A percentile compares a stretch with the other conserved stretches of the same genome.
These are phyloP conservation scores for Magnolia officinalis DNA, from an alignment of 164 flowering plant genomes.

Conservation along the genomic window DNA sequence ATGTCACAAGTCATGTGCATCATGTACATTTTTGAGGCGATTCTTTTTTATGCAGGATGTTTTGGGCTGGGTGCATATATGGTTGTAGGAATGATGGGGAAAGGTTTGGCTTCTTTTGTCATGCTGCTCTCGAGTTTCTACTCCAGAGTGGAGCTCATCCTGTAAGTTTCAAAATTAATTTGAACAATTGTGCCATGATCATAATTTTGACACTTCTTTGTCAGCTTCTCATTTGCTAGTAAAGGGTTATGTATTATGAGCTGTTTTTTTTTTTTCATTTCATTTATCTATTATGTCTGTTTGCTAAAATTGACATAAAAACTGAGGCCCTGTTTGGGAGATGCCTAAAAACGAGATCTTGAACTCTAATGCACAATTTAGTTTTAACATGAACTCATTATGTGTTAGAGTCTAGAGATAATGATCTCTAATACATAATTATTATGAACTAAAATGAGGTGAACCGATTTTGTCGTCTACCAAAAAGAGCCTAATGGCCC, in stretches of 20 bases:
- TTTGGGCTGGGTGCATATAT: slow-evolving; percentile 73
- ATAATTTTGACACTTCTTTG: slow-evolving; percentile 2
- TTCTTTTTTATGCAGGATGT: slow-evolving; percentile 44
- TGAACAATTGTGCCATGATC: not conserved
- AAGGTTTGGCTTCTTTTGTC: slow-evolving; percentile 92
- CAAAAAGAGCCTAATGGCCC: too few species aligned
- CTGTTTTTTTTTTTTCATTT: not conserved
- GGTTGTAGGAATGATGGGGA: slow-evolving; percentile 83
- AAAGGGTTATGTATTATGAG: not conserved
- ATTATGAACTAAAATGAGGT: too few species aligned
- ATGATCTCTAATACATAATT: too few species aligned
- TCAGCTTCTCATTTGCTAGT: not conserved
- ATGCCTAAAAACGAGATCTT: too few species aligned
- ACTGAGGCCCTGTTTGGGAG: too few species aligned
- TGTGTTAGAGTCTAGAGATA: too few species aligned
- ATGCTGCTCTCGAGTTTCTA: slow-evolving; percentile 90
- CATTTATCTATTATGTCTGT: too few species aligned
- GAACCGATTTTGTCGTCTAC: too few species aligned
- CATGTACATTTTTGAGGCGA: not conserved
- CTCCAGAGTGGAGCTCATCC: slow-evolving; percentile 86
- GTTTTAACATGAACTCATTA: too few species aligned
- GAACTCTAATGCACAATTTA: too few species aligned
- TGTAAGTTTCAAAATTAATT: slow-evolving; percentile 41
- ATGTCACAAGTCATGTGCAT: too few species aligned
- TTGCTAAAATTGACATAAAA: too few species aligned